Conservation (phyloP, 1,139 yeast species). For the Scheffersomyces quercinus region DNA sequence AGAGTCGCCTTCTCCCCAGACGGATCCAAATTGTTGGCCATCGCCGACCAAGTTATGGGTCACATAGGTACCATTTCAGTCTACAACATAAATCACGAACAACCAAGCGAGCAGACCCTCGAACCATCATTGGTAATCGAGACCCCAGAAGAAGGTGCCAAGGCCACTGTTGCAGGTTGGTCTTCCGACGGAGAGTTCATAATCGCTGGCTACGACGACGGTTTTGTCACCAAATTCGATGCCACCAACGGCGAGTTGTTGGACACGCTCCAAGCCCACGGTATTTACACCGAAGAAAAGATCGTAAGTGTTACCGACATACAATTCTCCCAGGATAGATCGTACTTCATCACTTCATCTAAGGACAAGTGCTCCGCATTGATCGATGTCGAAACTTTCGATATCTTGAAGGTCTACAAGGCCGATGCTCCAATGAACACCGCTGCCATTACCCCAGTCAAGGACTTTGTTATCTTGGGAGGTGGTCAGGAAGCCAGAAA, state of each 20-base stretch:
- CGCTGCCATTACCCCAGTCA: conserved; percentile 89
- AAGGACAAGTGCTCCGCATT: conserved; percentile 89
- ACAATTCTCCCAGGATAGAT: conserved; percentile 83
- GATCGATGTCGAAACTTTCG: conserved; percentile 74
- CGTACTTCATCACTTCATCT: conserved; percentile 90
- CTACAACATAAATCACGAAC: conserved; percentile 54
- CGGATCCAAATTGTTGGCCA: conserved; percentile 66
- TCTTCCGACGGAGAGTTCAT: conserved; percentile 71
- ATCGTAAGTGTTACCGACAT: conserved; percentile 67
- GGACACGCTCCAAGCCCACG: conserved; percentile 62
- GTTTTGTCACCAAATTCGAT: conserved; percentile 78
- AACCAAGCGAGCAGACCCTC: conserved; percentile 32
- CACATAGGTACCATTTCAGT: conserved; percentile 75
- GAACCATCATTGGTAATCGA: conserved; percentile 65
- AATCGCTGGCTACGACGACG: conserved; percentile 87
- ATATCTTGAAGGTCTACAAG: conserved; percentile 70
- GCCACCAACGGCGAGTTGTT: conserved; percentile 72
- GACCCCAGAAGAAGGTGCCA: conserved; percentile 61
- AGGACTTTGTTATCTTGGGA: conserved; percentile 90
- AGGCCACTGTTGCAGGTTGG: conserved; percentile 89
- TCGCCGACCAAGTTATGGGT: conserved; percentile 94
- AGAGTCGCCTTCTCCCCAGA: conserved; percentile 85
- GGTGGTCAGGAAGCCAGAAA: conserved; percentile 99
- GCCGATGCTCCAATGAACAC: conserved; percentile 96
- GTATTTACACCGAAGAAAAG: conserved; percentile 59